A percentile compares a stretch with the other conserved stretches of the same genome.
These are phyloP conservation scores for Pittosporum tobira DNA, from an alignment of 129 eudicot species.

Conservation along the genomic window DNA sequence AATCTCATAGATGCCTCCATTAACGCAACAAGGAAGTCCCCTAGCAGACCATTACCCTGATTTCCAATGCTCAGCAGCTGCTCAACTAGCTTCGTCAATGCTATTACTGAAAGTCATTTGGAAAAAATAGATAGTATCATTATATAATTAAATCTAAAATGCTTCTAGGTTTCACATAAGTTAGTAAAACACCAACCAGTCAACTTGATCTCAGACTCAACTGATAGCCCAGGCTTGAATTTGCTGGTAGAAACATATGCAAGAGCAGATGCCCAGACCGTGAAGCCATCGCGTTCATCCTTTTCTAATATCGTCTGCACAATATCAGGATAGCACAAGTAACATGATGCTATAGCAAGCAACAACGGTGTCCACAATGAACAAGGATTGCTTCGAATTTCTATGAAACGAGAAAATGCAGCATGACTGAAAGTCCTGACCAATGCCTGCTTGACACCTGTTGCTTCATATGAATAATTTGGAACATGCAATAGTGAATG, in stretches of 20 bases:
- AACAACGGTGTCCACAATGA: conserved; percentile 66
- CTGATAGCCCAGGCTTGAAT: conserved; percentile 41
- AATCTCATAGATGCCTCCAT: conserved; percentile 53
- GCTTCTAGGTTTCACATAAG: not conserved
- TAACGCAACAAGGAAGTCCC: conserved; percentile 50
- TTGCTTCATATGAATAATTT: conserved; percentile 31
- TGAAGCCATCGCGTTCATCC: conserved; percentile 45
- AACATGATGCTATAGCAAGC: conserved; percentile 63
- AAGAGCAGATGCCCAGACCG: conserved; percentile 46
- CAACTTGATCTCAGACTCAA: conserved; percentile 56
- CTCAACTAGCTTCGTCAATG: conserved; percentile 37
- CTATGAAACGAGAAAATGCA: conserved; percentile 51
- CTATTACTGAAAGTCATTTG: conserved; percentile 37
- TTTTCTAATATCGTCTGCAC: conserved; percentile 44
- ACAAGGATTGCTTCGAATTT: conserved; percentile 37
- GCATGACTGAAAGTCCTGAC: conserved; percentile 33
- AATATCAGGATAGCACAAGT: conserved; percentile 44
- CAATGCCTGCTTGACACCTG: conserved; percentile 37
- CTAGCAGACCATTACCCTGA: conserved; percentile 23
- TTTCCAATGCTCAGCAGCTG: conserved; percentile 25
- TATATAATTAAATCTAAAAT: not conserved
- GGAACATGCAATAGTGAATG: conserved; percentile 46
- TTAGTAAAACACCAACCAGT: conserved; percentile 35
- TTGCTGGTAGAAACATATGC: conserved; percentile 33
- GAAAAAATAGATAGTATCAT: not conserved